Evolutionary conservation across 371 early-diverging fungal species (phyloP), one percentile per base, ranked within the genome.

Genomic region (Mucor irregularis): DNA sequence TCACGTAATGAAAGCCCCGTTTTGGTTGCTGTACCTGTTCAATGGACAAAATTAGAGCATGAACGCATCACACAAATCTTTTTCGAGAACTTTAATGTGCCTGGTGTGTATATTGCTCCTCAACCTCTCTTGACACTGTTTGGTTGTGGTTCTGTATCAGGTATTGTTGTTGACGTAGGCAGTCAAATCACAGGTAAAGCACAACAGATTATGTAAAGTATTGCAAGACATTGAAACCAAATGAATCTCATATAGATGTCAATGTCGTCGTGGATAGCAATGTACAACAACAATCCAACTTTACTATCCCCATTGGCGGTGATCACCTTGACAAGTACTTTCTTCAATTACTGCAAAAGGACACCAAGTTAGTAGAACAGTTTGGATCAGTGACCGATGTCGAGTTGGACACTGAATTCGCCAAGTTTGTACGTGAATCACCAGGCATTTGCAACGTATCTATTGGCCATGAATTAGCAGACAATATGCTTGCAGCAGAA

Each of bases 81-180:
- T 53, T 97, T 97, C 71, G 96, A 96, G 74, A 80, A 80, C 35
- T 85, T 91, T 53, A 95, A 95, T 60, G 88, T 88, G 7, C 94
- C 96, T 13, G 89, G 89, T n/a, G 76, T 97, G 4, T 85, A 87
- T 52, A 76, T 95, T 47, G 80, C 87, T 9, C 93, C 93, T 47
- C 89, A 93, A 57, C 91, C 96, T 6, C 68, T 94, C 24, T 75
- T 89, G 66, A 84, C 90, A 0, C 64, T 92, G 4, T 95, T 88
- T 62, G 96, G 93, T 2, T 85, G 85, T 57, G 91, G 89, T 16
- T 65, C 84, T 9, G 78, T 86, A 4, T 86, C 90, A 2, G 97
- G 94, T 14, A 64, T 94, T 1, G 89, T 95, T 13, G 82, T 96
- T n/a, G 95, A 96, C 63, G 82, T 96, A 71, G 96, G 96, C 14